These are phyloP conservation scores for Dalbergia cochinchinensis DNA, from an alignment of 306 rosid genomes.

Conservation along the genomic window DNA sequence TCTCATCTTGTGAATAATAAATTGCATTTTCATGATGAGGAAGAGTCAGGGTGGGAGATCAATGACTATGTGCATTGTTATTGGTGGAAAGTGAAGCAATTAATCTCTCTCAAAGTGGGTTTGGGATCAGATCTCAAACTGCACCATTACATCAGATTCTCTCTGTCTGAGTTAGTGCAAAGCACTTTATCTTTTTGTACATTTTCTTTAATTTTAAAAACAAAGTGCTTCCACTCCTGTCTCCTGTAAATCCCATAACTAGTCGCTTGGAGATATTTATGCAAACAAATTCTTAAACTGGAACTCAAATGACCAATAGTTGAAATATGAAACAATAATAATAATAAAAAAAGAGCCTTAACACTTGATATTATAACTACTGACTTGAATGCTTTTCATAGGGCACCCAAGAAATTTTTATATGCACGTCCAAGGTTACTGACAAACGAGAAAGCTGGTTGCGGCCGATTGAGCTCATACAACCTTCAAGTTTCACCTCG, in stretches of 20 bases:
- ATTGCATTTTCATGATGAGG: constrained; percentile 2
- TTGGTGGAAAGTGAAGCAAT: constrained; percentile 50
- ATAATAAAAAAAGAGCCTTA: no score
- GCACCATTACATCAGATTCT: constrained; percentile 42
- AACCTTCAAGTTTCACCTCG: background rate
- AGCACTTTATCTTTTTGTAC: constrained; percentile 23
- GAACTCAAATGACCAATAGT: background rate
- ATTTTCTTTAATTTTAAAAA: constrained; percentile 14
- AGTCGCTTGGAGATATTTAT: constrained; percentile 14
- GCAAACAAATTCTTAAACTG: background rate
- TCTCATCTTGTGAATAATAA: background rate
- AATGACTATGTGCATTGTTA: constrained; percentile 31
- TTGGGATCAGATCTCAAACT: constrained; percentile 41
- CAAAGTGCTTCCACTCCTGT: constrained; percentile 33
- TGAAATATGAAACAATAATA: background rate
- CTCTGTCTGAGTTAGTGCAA: constrained; percentile 1
- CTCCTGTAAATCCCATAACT: background rate
- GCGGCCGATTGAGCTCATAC: constrained; percentile 1
- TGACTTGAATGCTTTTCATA: no score
- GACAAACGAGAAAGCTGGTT: background rate
- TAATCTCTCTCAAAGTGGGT: constrained; percentile 47
- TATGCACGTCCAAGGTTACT: no score
- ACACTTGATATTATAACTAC: no score
- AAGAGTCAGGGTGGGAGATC: background rate
- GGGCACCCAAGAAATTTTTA: no score